Conservation (phyloP, 805 yeast species). For the Zygotorulaspora chibaensis region DNA sequence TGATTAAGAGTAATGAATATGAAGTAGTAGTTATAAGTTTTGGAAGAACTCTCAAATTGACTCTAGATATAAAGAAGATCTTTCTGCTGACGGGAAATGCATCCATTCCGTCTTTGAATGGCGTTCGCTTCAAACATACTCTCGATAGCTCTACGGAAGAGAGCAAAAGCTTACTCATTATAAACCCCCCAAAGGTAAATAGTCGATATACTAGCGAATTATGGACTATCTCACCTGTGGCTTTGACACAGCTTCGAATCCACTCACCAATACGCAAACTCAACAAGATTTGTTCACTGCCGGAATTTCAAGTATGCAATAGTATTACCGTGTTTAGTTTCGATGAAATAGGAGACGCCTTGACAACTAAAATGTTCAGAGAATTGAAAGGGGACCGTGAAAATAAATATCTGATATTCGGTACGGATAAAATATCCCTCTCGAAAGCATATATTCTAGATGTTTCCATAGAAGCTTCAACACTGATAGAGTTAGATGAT, state of each 20-base stretch:
- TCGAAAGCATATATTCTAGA: slow-evolving; percentile 11
- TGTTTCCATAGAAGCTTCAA: slow-evolving; percentile 2
- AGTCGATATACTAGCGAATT: slow-evolving; percentile 12
- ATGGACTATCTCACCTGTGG: slow-evolving; percentile 22
- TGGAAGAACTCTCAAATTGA: slow-evolving; percentile 18
- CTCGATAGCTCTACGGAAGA: slow-evolving; percentile 22
- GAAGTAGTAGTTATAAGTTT: slow-evolving; percentile 21
- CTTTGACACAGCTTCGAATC: slow-evolving; percentile 18
- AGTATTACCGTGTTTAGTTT: slow-evolving; percentile 5
- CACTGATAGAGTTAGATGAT: slow-evolving; percentile 20
- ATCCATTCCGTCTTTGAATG: slow-evolving; percentile 13
- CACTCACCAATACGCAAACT: slow-evolving; percentile 9
- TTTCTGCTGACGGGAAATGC: slow-evolving; percentile 6
- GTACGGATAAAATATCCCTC: slow-evolving; percentile 9
- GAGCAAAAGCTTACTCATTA: slow-evolving; percentile 10
- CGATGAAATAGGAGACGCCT: not conserved
- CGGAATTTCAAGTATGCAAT: slow-evolving; percentile 14
- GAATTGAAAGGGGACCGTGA: not conserved
- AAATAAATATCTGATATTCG: slow-evolving; percentile 11
- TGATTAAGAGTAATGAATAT: slow-evolving; percentile 7
- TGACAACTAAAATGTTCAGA: slow-evolving; percentile 2
- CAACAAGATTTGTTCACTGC: slow-evolving; percentile 9
- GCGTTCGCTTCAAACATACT: slow-evolving; percentile 17
- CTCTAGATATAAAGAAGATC: slow-evolving; percentile 13
- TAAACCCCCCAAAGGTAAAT: slow-evolving; percentile 8